A percentile compares a stretch with the other conserved stretches of the same genome.
These are phyloP conservation scores for Boeremia lycopersici DNA, from an alignment of 2,329 filamentous ascomycete species.

Conservation along the genomic window DNA sequence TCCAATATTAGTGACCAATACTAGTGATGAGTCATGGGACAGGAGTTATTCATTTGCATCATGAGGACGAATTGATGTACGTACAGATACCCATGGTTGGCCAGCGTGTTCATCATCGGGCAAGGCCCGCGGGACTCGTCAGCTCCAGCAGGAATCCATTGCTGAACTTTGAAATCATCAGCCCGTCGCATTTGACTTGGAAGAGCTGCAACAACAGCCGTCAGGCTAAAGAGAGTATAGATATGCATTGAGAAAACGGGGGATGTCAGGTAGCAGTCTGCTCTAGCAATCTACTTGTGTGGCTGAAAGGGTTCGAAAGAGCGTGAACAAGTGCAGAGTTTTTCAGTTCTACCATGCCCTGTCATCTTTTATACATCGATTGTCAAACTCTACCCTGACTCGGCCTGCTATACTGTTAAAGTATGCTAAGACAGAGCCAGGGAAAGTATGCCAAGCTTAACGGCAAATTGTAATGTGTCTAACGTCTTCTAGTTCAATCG, in stretches of 20 bases:
- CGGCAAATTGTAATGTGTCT: neutral
- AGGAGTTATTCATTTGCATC: neutral
- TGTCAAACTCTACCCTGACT: neutral
- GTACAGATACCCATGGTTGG: slow-evolving; percentile 7
- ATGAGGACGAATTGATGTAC: no score
- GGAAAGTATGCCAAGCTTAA: neutral
- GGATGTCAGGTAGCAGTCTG: neutral
- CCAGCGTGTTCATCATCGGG: slow-evolving; percentile 5
- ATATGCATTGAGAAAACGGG: neutral
- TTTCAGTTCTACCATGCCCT: neutral
- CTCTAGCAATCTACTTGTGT: neutral
- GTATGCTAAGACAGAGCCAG: neutral
- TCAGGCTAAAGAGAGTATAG: neutral
- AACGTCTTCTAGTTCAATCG: neutral
- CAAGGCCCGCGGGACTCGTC: slow-evolving; percentile 2
- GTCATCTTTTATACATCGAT: neutral
- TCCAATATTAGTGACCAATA: no score
- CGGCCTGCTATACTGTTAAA: neutral
- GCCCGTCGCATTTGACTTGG: neutral
- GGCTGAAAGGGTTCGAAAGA: neutral
- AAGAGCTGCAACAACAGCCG: neutral
- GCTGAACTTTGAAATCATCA: neutral
- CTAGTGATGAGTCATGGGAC: neutral
- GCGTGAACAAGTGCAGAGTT: neutral
- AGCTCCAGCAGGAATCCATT: neutral